A percentile compares a stretch with the other conserved stretches of the same genome.
Conservation (phyloP, 768 basidiomycete species). For the Crepidotus variabilis region DNA sequence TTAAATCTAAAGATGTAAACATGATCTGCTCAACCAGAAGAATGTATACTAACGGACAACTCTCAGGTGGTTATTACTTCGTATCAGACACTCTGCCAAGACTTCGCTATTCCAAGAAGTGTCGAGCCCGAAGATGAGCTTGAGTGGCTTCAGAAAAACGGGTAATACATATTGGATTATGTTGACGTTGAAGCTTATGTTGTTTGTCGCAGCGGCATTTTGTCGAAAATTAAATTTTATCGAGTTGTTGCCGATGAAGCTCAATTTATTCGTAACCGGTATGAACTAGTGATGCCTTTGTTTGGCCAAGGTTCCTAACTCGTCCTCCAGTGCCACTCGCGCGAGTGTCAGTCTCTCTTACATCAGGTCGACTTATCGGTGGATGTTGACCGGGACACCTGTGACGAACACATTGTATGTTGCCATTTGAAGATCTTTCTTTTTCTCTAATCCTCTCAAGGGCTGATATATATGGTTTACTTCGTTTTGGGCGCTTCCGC, state of each 20-base stretch:
- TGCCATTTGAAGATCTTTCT: background rate
- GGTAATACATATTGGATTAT: conserved; percentile 28
- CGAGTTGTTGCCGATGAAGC: conserved; percentile 78
- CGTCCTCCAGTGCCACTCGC: conserved; percentile 41
- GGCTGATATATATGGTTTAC: conserved; percentile 66
- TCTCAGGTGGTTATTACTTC: conserved; percentile 69
- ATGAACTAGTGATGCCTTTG: background rate
- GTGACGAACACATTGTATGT: conserved; percentile 66
- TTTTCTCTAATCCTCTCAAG: conserved; percentile 24
- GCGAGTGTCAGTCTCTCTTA: conserved; percentile 56
- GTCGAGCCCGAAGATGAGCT: conserved; percentile 42
- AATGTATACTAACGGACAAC: background rate
- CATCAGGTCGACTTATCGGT: conserved; percentile 63
- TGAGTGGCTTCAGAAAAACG: conserved; percentile 44
- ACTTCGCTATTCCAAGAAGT: conserved; percentile 52
- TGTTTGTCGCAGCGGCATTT: conserved; percentile 42
- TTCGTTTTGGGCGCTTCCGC: conserved; percentile 65
- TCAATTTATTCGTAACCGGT: conserved; percentile 71
- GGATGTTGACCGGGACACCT: conserved; percentile 79
- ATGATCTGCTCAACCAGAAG: background rate
- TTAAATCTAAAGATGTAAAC: conserved; percentile 52
- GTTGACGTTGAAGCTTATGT: background rate
- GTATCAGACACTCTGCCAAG: conserved; percentile 64
- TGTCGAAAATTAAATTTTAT: conserved; percentile 61
- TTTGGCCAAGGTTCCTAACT: background rate